Conservation (phyloP, 768 basidiomycete species). For the Boletus speciosus region DNA sequence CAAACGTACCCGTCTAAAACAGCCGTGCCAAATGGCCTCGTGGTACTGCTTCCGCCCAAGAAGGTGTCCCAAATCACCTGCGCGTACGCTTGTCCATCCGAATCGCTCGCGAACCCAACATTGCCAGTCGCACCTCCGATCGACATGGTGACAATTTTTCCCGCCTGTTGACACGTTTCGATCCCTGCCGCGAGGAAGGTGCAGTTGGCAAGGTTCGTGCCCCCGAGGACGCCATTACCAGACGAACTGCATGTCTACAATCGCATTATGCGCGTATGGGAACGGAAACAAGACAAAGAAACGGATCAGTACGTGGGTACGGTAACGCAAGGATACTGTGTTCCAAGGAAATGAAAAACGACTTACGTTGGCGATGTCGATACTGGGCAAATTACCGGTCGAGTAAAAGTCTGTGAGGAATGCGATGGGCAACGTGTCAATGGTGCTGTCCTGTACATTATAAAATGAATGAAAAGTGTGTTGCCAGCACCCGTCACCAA, state of each 20-base stretch:
- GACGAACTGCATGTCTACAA: conserved; percentile 58
- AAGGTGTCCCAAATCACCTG: conserved; percentile 67
- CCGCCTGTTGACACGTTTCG: conserved; percentile 58
- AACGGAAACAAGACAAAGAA: neutral
- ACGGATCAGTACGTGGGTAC: neutral
- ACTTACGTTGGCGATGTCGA: conserved; percentile 58
- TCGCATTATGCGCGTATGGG: neutral
- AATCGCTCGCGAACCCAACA: conserved; percentile 56
- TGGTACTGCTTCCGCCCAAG: conserved; percentile 57
- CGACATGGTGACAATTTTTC: conserved; percentile 58
- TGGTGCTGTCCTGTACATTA: conserved; percentile 44
- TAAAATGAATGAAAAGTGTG: neutral
- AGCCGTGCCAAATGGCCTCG: conserved; percentile 68
- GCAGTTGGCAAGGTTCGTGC: conserved; percentile 62
- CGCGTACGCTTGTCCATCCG: conserved; percentile 56
- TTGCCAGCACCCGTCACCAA: neutral
- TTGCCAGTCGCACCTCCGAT: conserved; percentile 62
- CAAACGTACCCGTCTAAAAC: conserved; percentile 62
- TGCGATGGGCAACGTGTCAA: conserved; percentile 59
- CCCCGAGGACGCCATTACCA: conserved; percentile 56
- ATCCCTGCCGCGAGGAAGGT: conserved; percentile 58
- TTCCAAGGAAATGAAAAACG: neutral
- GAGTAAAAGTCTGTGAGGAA: conserved; percentile 61
- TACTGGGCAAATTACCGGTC: conserved; percentile 52
- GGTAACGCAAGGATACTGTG: neutral